A percentile compares a stretch with the other conserved stretches of the same genome.
Evolutionary conservation across 352 stramenopile genomes (phyloP).

Genomic region (Pythium guiyangense): DNA sequence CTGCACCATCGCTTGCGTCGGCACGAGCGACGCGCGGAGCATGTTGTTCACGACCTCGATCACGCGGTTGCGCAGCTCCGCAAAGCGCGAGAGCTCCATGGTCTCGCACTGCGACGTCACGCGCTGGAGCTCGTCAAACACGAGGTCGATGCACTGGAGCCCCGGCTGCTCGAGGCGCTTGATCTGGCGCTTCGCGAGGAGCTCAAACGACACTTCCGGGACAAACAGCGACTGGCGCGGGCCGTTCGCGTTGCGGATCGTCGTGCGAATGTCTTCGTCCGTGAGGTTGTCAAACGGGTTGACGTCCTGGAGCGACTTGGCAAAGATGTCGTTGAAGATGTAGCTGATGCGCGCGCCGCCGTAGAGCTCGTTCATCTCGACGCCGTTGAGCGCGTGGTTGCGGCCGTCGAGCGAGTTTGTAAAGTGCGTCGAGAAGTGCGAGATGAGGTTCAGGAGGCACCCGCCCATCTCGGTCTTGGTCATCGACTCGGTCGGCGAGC

Average conservation of each 20-base stretch:
- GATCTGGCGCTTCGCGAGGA: constrained; percentile 97
- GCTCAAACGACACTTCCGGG: constrained; percentile 98
- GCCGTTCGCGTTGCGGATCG: constrained; percentile 98
- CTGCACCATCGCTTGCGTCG: constrained; percentile 93
- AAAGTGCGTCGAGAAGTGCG: constrained; percentile 88
- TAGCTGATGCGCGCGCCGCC: constrained; percentile 97
- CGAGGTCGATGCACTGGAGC: constrained; percentile 97
- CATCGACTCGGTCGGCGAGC: constrained; percentile 86
- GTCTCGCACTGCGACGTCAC: constrained; percentile 94
- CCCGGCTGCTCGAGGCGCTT: constrained; percentile 93
- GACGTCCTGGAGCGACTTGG: constrained; percentile 86
- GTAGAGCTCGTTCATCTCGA: constrained; percentile 91
- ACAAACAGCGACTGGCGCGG: constrained; percentile 97
- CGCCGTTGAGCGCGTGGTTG: constrained; percentile 68
- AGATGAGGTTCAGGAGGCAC: constrained; percentile 94
- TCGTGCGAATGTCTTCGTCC: constrained; percentile 98
- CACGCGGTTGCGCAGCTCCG: constrained; percentile 93
- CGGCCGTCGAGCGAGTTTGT: constrained; percentile 88
- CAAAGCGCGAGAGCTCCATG: constrained; percentile 95
- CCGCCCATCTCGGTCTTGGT: constrained; percentile 89
- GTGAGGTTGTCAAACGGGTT: constrained; percentile 96
- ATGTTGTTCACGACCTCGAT: constrained; percentile 93
- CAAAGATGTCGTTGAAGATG: constrained; percentile 98
- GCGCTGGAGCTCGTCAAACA: constrained; percentile 98
- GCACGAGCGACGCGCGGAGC: constrained; percentile 70